Conservation (phyloP, 2,329 filamentous ascomycete genomes). For the Microthyrium microscopicum region DNA sequence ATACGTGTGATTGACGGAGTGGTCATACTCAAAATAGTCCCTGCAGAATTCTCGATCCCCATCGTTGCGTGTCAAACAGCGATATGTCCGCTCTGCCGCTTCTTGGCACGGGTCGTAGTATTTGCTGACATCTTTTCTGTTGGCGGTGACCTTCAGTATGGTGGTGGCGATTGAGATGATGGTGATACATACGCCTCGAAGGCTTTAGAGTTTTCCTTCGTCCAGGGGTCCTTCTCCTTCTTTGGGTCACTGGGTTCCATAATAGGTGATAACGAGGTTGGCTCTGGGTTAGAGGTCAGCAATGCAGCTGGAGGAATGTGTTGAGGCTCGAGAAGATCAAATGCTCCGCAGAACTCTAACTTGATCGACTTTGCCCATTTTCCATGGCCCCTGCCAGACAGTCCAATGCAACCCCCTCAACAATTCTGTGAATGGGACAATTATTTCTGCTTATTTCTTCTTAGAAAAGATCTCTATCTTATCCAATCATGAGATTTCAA, state of each 20-base stretch:
- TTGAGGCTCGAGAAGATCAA: too few relatives aligned
- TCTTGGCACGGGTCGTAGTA: slow-evolving; percentile 95
- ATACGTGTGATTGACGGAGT: background rate
- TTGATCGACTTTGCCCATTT: background rate
- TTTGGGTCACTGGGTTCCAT: too few relatives aligned
- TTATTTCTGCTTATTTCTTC: too few relatives aligned
- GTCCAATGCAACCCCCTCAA: too few relatives aligned
- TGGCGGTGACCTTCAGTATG: slow-evolving; percentile 4
- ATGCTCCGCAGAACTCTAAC: too few relatives aligned
- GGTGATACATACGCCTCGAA: slow-evolving; percentile 7
- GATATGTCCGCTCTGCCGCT: slow-evolving; percentile 68
- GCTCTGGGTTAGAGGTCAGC: too few relatives aligned
- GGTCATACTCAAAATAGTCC: slow-evolving; percentile 77
- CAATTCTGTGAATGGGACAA: too few relatives aligned
- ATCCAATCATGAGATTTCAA: too few relatives aligned
- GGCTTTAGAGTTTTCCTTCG: slow-evolving; percentile 5
- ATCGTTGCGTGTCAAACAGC: slow-evolving; percentile 74
- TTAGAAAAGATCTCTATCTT: too few relatives aligned
- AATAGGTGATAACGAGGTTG: too few relatives aligned
- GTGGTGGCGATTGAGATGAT: background rate
- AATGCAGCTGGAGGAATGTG: too few relatives aligned
- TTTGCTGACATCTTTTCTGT: slow-evolving; percentile 72
- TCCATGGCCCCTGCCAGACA: background rate
- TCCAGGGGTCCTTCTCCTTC: too few relatives aligned
- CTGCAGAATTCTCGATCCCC: slow-evolving; percentile 79